Base-by-base conservation (phyloP, 2,329 filamentous ascomycete genomes). In the Pyrenophora teres region DNA sequence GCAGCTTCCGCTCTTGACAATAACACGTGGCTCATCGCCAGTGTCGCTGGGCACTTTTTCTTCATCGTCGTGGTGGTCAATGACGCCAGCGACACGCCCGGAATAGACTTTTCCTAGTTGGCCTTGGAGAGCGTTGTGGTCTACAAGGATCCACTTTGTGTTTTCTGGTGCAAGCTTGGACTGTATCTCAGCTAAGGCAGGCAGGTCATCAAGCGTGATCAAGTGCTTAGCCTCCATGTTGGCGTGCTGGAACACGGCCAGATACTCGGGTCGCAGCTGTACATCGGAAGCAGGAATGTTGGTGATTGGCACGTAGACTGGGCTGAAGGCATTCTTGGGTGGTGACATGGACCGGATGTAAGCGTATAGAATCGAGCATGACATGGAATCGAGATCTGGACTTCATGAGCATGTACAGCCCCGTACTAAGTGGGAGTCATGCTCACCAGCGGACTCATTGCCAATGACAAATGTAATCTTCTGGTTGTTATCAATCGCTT, bases 31-130 rank as follows among this genome's bases (percentile, higher is more conserved):
- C 5, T 79, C 71, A 0, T 76, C 77, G 3, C 74, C 76, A 0
- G 74, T 76, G 9, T 80, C 75, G 41, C 65, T 32, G 0, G 81
- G 70, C 0, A 91, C 76, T 6, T 69, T 75, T 5, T 77, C 71
- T 65, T 94, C 90, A 56, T 94, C 89, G 0, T 83, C 85, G 68
- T 94, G 90, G 73, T 94, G 90, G 72, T 94, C 90, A 46, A 94
- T 82, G 57, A 87, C 87, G 3, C 87, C 88, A 4, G 79, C 74
- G 0, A 92, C 81, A 7, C 77, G 75, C 3, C 67, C 54, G 0
- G 75, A 74, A 64, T 84, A 89, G 13, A 77, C 71, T 32, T 69
- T 73, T 13, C 79, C 82, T 13, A 93, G 76, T 12, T 74, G 64
- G 0, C 88, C 88, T 5, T 87, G 87, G 40, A 90, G 77, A 0